Percentiles rank a stretch among this genome's conserved stretches.
Conservation (phyloP, 495 filamentous ascomycete genomes). For the Podospora fimiseda region DNA sequence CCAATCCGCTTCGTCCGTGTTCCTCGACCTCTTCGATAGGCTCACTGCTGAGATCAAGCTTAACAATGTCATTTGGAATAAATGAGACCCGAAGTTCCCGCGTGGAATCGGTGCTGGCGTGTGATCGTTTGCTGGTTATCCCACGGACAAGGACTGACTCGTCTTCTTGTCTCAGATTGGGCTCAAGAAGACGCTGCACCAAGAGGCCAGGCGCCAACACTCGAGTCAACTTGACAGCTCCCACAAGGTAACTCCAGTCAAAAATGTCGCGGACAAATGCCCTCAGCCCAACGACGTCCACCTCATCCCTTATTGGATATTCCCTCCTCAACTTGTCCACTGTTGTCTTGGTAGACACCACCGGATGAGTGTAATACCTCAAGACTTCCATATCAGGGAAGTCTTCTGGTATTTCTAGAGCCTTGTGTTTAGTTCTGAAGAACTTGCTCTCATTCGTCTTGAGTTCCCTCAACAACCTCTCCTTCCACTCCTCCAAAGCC, state of each 20-base stretch:
- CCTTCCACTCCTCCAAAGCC: slow-evolving; percentile 64
- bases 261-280: slow-evolving; percentile 72
- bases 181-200: slow-evolving; percentile 52
- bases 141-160: slow-evolving; percentile 49
- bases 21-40: slow-evolving; percentile 49
- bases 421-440: slow-evolving; percentile 68
- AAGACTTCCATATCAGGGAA: slow-evolving; percentile 78
- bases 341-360: slow-evolving; percentile 59
- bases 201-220: slow-evolving; percentile 75
- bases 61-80: slow-evolving; percentile 67
- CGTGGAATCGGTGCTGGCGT: slow-evolving; percentile 65
- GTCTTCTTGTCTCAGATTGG: slow-evolving; percentile 35
- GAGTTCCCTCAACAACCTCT: slow-evolving; percentile 66
- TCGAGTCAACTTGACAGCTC: slow-evolving; percentile 78
- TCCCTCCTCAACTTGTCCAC: slow-evolving; percentile 51
- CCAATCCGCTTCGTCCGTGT: slow-evolving; percentile 42
- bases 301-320: slow-evolving; percentile 55
- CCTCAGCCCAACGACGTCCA: slow-evolving; percentile 64
- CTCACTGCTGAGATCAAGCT: slow-evolving; percentile 64
- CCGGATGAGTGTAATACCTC: slow-evolving; percentile 78
- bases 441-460: slow-evolving; percentile 76
- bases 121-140: slow-evolving; percentile 60
- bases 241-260: slow-evolving; percentile 71
- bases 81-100: slow-evolving; percentile 74
- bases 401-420: slow-evolving; percentile 65